Conservation (phyloP, 2,329 filamentous ascomycete genomes). For the Microsporum canis region DNA sequence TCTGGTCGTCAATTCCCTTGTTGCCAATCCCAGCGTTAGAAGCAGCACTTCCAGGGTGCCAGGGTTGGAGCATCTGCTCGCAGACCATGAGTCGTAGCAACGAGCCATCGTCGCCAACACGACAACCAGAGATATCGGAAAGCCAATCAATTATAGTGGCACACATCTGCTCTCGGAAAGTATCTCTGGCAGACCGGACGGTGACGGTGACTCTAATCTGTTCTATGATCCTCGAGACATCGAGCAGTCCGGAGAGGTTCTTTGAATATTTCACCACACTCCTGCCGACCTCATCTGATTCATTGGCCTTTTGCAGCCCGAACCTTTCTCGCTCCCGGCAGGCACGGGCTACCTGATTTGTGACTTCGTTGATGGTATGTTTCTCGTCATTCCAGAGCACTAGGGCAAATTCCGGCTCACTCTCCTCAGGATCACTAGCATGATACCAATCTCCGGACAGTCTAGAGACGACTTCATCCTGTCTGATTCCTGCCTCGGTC, state of each 20-base stretch:
- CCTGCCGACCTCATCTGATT: conserved; percentile 79
- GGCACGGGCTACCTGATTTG: conserved; percentile 78
- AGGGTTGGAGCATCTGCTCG: conserved; percentile 79
- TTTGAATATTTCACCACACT: conserved; percentile 68
- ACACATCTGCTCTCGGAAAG: conserved; percentile 96
- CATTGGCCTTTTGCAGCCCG: conserved; percentile 64
- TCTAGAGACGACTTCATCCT: conserved; percentile 71
- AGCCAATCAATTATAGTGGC: conserved; percentile 97
- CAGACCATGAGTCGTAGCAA: conserved; percentile 74
- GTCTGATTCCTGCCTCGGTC: conserved; percentile 64
- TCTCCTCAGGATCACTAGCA: conserved; percentile 48
- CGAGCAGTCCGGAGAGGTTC: conserved; percentile 61
- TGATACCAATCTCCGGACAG: conserved; percentile 65
- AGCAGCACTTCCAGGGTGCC: conserved; percentile 75
- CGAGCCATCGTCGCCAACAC: conserved; percentile 65
- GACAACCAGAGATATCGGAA: conserved; percentile 80
- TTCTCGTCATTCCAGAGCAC: conserved; percentile 98
- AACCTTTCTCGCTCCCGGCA: conserved; percentile 62
- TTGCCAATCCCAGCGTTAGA: conserved; percentile 66
- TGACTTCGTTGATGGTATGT: conserved; percentile 84
- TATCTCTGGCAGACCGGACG: conserved; percentile 84
- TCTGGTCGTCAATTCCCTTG: conserved; percentile 72
- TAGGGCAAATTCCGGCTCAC: conserved; percentile 66
- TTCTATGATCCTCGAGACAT: conserved; percentile 76
- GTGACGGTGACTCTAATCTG: conserved; percentile 94